Base-by-base conservation (phyloP, 345 rosid genomes). In the Combretum micranthum region DNA sequence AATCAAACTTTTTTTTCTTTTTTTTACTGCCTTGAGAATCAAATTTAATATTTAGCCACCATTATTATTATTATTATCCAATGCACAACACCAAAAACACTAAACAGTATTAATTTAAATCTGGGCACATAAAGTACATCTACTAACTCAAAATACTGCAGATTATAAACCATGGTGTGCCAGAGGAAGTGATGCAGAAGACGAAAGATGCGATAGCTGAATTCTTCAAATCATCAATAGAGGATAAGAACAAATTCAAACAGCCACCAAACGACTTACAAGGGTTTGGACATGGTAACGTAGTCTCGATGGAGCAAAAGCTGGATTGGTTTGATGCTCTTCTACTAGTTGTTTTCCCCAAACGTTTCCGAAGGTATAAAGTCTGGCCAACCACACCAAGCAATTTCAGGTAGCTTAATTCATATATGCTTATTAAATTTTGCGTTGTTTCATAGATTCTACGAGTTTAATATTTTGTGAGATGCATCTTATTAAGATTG, bases 101-200 rank as follows among this genome's bases (percentile, higher is more conserved):
- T n/a, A n/a, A n/a, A n/a, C n/a, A n/a, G n/a, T n/a, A n/a, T n/a
- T n/a, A n/a, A n/a, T n/a, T n/a, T n/a, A n/a, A n/a, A n/a, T 32
- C 0, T 32, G 9, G 9, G 39, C 9, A 32, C 39, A 32, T 32
- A 32, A 32, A 32, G 5, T 25, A 7, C 39, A 4, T 32, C 10
- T 7, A 9, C 39, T 32, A 32, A 32, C 39, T 32, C 39, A 32
- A 7, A 32, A 32, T 32, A 7, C 1, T 32, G 64, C 5, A 60
- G 68, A 45, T 66, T 55, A 62, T 75, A 44, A 64, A 64, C 47
- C 79, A 75, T 57, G 64, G 64, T 23, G 55, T 67, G n/a, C 60
- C 53, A 13, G 53, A 52, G 18, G 44, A 65, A 47, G 61, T 65
- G 47, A 12, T 61, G 61, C 57, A 59, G 66, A 65, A 52, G 39